These are phyloP conservation scores for Amanita subjunquillea DNA, from an alignment of 768 basidiomycete species.

Conservation along the genomic window DNA sequence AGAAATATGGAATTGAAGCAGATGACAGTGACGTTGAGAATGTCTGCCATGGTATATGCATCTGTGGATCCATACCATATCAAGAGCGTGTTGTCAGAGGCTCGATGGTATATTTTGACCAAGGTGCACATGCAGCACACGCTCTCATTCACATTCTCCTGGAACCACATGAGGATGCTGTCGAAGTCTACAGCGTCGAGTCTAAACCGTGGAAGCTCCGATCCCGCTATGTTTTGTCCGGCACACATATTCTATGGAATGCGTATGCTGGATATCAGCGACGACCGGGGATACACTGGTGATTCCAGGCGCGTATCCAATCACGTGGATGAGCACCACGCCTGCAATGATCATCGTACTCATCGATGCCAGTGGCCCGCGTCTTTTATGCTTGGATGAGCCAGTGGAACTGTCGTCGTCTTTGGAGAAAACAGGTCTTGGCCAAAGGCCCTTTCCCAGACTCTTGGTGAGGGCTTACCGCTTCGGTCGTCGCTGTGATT, in stretches of 20 bases:
- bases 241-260: slow-evolving; percentile 62
- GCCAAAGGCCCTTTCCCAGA: too few species aligned
- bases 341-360: too few species aligned
- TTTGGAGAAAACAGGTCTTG: too few species aligned
- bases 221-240: slow-evolving; percentile 42
- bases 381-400: too few species aligned
- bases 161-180: slow-evolving; percentile 28
- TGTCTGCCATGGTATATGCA: slow-evolving; percentile 25
- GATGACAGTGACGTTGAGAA: neutral
- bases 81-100: slow-evolving; percentile 54
- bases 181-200: slow-evolving; percentile 39
- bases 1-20: neutral
- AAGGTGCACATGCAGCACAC: slow-evolving; percentile 25
- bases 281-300: slow-evolving; percentile 15
- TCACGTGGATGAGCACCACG: too few species aligned
- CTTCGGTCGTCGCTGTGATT: too few species aligned
- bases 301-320: too few species aligned
- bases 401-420: too few species aligned
- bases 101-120: slow-evolving; percentile 17
- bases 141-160: slow-evolving; percentile 54
- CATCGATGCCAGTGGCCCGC: too few species aligned
- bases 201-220: slow-evolving; percentile 51
- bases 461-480: too few species aligned
- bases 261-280: slow-evolving; percentile 43
- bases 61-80: slow-evolving; percentile 45